phyloP scores from a whole-genome alignment of 1,139 yeast genomes.

The Sugiyamaella neomexicana region DNA sequence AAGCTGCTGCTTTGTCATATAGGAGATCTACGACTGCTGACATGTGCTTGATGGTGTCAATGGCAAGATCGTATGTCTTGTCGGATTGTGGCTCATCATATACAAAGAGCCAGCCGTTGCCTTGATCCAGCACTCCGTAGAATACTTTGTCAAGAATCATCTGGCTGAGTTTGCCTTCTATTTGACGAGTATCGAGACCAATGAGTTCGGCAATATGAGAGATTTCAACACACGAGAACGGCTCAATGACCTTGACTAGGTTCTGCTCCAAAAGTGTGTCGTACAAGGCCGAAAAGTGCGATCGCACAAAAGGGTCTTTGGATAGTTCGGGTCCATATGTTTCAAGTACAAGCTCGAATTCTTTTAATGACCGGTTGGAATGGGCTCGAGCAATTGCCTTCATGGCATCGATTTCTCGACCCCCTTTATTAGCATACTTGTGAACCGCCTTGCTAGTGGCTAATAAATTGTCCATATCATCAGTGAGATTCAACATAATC shows the following conservation, averaged over 20 bases:
- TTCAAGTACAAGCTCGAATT: conserved; percentile 77
- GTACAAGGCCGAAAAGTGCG: conserved; percentile 89
- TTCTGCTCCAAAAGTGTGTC: conserved; percentile 93
- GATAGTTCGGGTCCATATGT: conserved; percentile 74
- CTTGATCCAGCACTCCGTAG: conserved; percentile 95
- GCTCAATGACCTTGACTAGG: conserved; percentile 90
- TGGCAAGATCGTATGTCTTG: conserved; percentile 83
- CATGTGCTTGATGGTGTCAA: conserved; percentile 84
- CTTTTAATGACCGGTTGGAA: conserved; percentile 83
- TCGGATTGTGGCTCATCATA: conserved; percentile 89
- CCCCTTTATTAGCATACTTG: conserved; percentile 61
- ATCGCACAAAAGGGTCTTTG: conserved; percentile 82
- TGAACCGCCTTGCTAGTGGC: conserved; percentile 70
- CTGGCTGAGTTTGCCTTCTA: conserved; percentile 92
- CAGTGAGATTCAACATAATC: conserved; percentile 86
- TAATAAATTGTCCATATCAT: conserved; percentile 78
- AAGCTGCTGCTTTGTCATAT: conserved; percentile 87
- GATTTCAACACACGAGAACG: conserved; percentile 91
- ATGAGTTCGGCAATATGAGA: conserved; percentile 84
- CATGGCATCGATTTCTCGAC: conserved; percentile 79
- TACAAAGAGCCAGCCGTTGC: conserved; percentile 94
- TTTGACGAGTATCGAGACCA: conserved; percentile 84
- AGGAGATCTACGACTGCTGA: conserved; percentile 85
- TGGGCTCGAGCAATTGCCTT: conserved; percentile 89
- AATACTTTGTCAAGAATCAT: conserved; percentile 95